Evolutionary conservation across 805 yeast genomes (phyloP), one percentile per base, ranked within the genome.

Genomic region (Wickerhamomyces bisporus): DNA sequence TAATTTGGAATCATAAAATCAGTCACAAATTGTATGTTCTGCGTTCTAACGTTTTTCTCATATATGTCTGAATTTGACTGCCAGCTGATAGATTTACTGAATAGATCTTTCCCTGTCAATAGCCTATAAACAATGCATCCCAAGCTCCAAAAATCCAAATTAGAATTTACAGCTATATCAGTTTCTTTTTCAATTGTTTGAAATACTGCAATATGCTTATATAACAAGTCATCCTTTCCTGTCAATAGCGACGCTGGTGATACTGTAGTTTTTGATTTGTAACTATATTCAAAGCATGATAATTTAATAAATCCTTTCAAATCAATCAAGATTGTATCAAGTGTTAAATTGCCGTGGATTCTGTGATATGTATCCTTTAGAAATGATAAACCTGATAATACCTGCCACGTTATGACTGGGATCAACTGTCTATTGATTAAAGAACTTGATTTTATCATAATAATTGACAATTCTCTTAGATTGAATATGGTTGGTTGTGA

Each of bases 341-440:
- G 17, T 12, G 34, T 36, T n/a, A 46, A n/a, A 25, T 43, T 41
- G 6, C 50, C 50, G 36, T 46, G 50, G 7, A 43, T 33, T 25
- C 33, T 39, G 6, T 24, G 13, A 4, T 23, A 12, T 5, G 24
- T 14, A 5, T 19, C 33, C 12, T 23, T 28, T 19, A 45, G 17
- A 11, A 27, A 40, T 3, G 17, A n/a, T 21, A 45, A 30, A 5
- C 43, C 49, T 4, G 39, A n/a, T 4, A 45, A 26, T 4, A 34
- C 26, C 14, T 39, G 42, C 3, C 25, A 15, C 7, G 32, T 18
- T 10, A 39, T 17, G 2, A 26, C n/a, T 6, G 32, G 26, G 5
- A 30, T 32, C 5, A 27, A 24, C 6, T 27, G 30, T 11, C 23
- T 30, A 13, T 24, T 26, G 6, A 5, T 15, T 29, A 13, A 18